Evolutionary conservation across 495 filamentous ascomycete species (phyloP).

Genomic region (Hyphodiscus hymeniophilus): DNA sequence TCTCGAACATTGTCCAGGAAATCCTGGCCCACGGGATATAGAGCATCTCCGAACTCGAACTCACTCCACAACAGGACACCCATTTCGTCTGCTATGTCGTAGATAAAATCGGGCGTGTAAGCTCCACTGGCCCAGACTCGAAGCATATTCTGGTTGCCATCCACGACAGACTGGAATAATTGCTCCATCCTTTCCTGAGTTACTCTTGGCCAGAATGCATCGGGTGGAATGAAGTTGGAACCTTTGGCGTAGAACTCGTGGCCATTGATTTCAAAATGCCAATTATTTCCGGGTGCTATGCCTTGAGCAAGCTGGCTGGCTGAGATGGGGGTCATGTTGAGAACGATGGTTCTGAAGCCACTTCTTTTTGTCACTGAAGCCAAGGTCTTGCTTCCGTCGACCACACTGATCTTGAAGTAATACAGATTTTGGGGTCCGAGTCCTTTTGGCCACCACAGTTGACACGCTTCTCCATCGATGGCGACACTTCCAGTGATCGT

Average conservation of each 20-base stretch:
- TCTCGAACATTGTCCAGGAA: constrained; percentile 53
- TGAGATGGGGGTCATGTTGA: constrained; percentile 53
- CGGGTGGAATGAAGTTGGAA: constrained; percentile 70
- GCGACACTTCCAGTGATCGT: constrained; percentile 37
- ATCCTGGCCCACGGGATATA: constrained; percentile 62
- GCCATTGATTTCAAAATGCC: constrained; percentile 68
- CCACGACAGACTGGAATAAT: constrained; percentile 53
- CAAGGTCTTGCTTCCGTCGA: constrained; percentile 24
- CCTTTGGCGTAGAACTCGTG: constrained; percentile 67
- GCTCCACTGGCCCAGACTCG: constrained; percentile 70
- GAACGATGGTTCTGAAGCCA: constrained; percentile 55
- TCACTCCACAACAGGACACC: constrained; percentile 77
- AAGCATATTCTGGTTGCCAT: constrained; percentile 58
- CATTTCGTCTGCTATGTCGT: constrained; percentile 66
- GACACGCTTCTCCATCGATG: constrained; percentile 45
- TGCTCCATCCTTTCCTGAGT: constrained; percentile 47
- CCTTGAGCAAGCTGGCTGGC: constrained; percentile 51
- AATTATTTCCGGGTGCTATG: constrained; percentile 55
- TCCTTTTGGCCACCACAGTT: constrained; percentile 66
- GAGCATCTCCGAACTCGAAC: constrained; percentile 75
- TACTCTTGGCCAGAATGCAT: constrained; percentile 55
- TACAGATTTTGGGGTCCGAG: constrained; percentile 63
- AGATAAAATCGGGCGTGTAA: constrained; percentile 66
- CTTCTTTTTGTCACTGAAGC: constrained; percentile 41
- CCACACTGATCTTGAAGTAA: constrained; percentile 38